Base-by-base conservation (phyloP, 805 yeast genomes). In the Saturnispora besseyi region DNA sequence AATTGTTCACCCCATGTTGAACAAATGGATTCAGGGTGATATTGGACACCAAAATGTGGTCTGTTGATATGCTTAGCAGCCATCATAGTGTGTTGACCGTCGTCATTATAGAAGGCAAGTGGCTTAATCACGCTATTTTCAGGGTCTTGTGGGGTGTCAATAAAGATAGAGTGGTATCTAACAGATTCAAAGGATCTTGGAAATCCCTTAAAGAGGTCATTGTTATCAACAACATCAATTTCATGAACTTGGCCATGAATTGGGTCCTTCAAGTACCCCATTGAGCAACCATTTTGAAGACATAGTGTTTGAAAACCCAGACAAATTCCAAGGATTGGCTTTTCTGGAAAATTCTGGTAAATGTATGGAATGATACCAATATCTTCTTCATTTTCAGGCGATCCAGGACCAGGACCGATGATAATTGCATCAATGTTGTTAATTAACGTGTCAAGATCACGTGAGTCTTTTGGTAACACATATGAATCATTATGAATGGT, bases 391-490 rank as follows among this genome's bases (percentile, higher is more conserved):
- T 70, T 68, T 1, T 67, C 64, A 0, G 99, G 99, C 57, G 86
- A 79, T 0, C 99, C 99, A 0, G 99, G 99, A 0, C 99, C 99
- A 0, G 99, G 99, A 0, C 99, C 99, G 8, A 93, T 74, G 0
- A 93, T 79, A 3, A 93, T 72, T 32, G 88, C 88, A 51, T 85
- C 87, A 56, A 87, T 81, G 7, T 69, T 60, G 0, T 73, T 69
- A 18, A 87, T 60, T 51, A 75, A 71, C 1, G 59, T 51, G 5
- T 57, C 56, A 45, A 84, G 68, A 31, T 70, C 71, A 0, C 55
- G 45, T 4, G 63, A 60, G 51, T 63, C 66, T 2, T 55, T 52
- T 3, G 66, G 60, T 0, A 66, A 48, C 7, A 64, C 61, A 22
- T 76, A 68, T 0, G 82, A 67, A 59, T 85, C 88, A 62, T 82